A percentile compares a stretch with the other conserved stretches of the same genome.
These are phyloP conservation scores for Candida saitoana DNA, from an alignment of 805 yeast species.

Conservation along the genomic window DNA sequence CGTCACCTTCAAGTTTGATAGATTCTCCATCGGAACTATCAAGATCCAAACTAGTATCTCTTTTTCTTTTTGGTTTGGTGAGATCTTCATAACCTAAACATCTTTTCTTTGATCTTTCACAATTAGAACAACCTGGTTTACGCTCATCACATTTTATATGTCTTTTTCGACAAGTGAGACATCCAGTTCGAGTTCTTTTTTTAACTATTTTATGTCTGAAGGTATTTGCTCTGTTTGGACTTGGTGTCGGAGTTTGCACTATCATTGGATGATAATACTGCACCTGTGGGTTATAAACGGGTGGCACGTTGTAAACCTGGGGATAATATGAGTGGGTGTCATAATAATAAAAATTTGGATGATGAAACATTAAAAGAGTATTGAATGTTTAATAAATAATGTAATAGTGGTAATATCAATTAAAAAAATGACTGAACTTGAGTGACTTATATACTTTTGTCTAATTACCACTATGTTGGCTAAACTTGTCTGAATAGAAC, in stretches of 20 bases:
- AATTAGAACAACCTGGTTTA: conserved; percentile 62
- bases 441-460: not conserved
- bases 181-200: conserved; percentile 66
- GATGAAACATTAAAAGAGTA: not conserved
- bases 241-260: conserved; percentile 1
- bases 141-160: conserved; percentile 71
- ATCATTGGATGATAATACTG: conserved; percentile 1
- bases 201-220: conserved; percentile 39
- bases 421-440: too few species aligned
- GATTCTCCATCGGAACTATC: not conserved
- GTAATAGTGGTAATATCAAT: too few species aligned
- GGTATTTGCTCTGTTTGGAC: not conserved
- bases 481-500: not conserved
- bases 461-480: not conserved
- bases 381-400: too few species aligned
- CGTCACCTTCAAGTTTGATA: not conserved
- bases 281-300: not conserved
- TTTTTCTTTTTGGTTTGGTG: conserved; percentile 5
- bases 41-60: not conserved
- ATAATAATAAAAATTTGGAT: not conserved
- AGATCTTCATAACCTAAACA: conserved; percentile 57
- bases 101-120: conserved; percentile 56
- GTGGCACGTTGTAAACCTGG: not conserved
- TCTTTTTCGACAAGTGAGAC: conserved; percentile 65
- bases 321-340: not conserved